A percentile compares a stretch with the other conserved stretches of the same genome.
Evolutionary conservation across 1,284 basidiomycete species (phyloP).

Genomic region (Apiotrichum siamense): DNA sequence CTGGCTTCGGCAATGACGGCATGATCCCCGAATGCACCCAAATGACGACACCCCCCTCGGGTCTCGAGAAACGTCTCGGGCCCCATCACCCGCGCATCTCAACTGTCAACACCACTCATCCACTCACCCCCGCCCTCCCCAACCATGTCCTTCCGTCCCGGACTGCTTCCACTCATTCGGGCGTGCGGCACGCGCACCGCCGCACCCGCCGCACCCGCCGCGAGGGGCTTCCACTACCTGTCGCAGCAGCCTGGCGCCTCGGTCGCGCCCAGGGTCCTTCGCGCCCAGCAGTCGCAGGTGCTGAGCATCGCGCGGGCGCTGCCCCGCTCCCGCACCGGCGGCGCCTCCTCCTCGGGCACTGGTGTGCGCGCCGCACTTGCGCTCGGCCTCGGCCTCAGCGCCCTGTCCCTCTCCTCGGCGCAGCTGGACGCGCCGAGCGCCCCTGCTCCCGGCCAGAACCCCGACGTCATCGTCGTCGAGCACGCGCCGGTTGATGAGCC

Average conservation of each 20-base stretch:
- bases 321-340: neutral
- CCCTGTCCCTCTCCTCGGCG: slow-evolving; percentile 10
- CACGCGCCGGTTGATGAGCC: neutral
- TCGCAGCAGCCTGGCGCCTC: neutral
- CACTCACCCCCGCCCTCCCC: too few species aligned
- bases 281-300: neutral
- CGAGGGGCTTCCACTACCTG: slow-evolving; percentile 20
- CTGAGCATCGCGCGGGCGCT: slow-evolving; percentile 5
- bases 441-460: neutral
- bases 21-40: too few species aligned
- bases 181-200: slow-evolving; percentile 1
- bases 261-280: too few species aligned
- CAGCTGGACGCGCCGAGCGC: slow-evolving; percentile 8
- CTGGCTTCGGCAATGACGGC: too few species aligned
- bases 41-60: too few species aligned
- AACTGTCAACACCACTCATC: too few species aligned
- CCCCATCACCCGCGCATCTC: too few species aligned
- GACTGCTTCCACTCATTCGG: slow-evolving; percentile 21
- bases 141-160: slow-evolving; percentile 26
- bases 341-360: too few species aligned
- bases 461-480: neutral
- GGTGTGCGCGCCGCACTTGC: slow-evolving; percentile 13
- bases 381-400: slow-evolving; percentile 35
- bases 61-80: too few species aligned
- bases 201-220: slow-evolving; percentile 4